Evolutionary conservation across 805 yeast species (phyloP), one percentile per base, ranked within the genome.

Genomic region (Deakozyma indianensis): DNA sequence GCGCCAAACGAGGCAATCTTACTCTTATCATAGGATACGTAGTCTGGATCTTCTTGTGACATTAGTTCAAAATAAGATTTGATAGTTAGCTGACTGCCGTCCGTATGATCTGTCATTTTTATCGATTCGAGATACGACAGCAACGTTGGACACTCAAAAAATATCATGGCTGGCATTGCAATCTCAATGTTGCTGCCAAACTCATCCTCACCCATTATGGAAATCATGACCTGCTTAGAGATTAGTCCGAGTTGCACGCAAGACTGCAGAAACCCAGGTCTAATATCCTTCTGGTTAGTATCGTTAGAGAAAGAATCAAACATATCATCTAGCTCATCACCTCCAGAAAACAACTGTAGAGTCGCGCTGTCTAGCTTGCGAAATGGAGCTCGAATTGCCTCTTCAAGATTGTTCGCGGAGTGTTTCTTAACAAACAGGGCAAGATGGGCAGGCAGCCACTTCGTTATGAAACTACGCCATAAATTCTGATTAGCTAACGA

Each of bases 21-120:
- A 5, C 84, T 74, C 47, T 73, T 77, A 41, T 79, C 72, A 23
- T 69, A 59, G 0, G 74, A 59, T 1, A 65, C 66, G 50, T 71
- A 69, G 47, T 75, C 80, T 16, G 72, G 70, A 45, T 71, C 66
- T 5, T 66, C 63, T 29, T 67, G 43, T 2, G 48, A 35, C 11
- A 51, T 45, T 23, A 29, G 45, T 15, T 45, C 42, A 3, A 56
- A 32, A 20, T 32, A 32, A n/a, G 38, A 32, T 32, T 32, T 32
- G 11, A 32, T 32, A 11, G 38, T n/a, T 20, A 32, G 18, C 38
- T 32, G 38, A 5, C 20, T 14, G 38, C 18, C 16, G 18, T 32
- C 38, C 11, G 18, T 20, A 7, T 14, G 38, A 32, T 32, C 38
- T 5, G 16, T 20, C 38, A 32, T 32, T n/a, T n/a, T 7, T 5